Evolutionary conservation across 208 protist genomes (phyloP).

Genomic region (Trypanosoma cruzi): DNA sequence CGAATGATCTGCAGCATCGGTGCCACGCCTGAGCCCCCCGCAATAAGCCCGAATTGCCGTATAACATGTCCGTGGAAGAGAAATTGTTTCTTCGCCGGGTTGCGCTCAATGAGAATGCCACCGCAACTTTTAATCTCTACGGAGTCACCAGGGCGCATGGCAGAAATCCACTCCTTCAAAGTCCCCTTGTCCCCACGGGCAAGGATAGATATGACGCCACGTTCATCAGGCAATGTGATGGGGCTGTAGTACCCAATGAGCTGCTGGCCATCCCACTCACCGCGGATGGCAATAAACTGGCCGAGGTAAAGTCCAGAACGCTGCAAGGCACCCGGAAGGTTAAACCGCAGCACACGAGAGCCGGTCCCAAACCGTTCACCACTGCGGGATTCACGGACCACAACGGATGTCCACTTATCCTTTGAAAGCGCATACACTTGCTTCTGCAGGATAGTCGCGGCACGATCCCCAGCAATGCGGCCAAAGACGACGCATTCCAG

Average conservation of each 20-base stretch:
- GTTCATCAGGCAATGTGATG: conserved; percentile 62
- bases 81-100: conserved; percentile 50
- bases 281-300: conserved; percentile 67
- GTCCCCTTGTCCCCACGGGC: conserved; percentile 64
- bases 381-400: conserved; percentile 48
- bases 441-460: conserved; percentile 60
- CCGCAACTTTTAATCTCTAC: conserved; percentile 71
- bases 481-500: conserved; percentile 96
- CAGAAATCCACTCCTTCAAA: conserved; percentile 64
- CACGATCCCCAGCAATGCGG: conserved; percentile 75
- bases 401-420: conserved; percentile 50
- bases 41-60: conserved; percentile 55
- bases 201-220: conserved; percentile 51
- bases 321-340: conserved; percentile 60
- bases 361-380: conserved; percentile 58
- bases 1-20: conserved; percentile 86
- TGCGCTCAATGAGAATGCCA: conserved; percentile 48
- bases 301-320: conserved; percentile 56
- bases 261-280: conserved; percentile 51
- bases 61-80: conserved; percentile 42
- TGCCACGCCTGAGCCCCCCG: conserved; percentile 67
- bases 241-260: conserved; percentile 71
- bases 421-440: conserved; percentile 35
- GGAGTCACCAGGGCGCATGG: conserved; percentile 61
- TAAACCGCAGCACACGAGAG: conserved; percentile 64